Evolutionary conservation across 805 yeast genomes (phyloP).

Genomic region (Candida adriatica): DNA sequence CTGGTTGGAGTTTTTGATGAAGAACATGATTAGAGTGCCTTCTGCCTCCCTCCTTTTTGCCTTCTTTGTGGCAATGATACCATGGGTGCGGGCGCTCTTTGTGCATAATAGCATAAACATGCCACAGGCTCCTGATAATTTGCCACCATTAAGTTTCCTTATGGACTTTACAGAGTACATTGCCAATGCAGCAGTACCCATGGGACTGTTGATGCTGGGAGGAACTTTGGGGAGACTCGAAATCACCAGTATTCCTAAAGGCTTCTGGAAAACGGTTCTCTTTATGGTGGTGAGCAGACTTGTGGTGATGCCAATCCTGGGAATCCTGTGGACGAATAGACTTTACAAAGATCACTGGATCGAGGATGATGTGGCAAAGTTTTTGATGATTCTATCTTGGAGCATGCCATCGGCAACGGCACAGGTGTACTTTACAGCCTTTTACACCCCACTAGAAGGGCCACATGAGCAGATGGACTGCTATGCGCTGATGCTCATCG

Average conservation of each 20-base stretch:
- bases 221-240: constrained; percentile 79
- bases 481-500: constrained; percentile 65
- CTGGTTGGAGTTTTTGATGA: constrained; percentile 30
- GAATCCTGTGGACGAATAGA: constrained; percentile 60
- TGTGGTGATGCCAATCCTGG: constrained; percentile 72
- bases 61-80: constrained; percentile 70
- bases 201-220: constrained; percentile 77
- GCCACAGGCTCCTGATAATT: constrained; percentile 74
- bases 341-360: constrained; percentile 59
- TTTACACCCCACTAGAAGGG: constrained; percentile 64
- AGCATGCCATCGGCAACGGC: constrained; percentile 88
- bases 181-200: constrained; percentile 84
- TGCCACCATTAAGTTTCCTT: constrained; percentile 77
- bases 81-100: constrained; percentile 74
- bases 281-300: constrained; percentile 52
- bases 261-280: constrained; percentile 63
- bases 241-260: constrained; percentile 52
- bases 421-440: constrained; percentile 81
- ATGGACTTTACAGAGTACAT: constrained; percentile 77
- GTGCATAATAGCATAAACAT: constrained; percentile 43
- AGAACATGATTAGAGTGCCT: constrained; percentile 62
- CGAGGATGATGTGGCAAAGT: constrained; percentile 49
- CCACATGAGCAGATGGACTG: constrained; percentile 67
- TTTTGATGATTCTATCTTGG: constrained; percentile 67
- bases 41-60: constrained; percentile 64